A percentile compares a stretch with the other conserved stretches of the same genome.
Conservation (phyloP, 805 yeast genomes). For the Cyberlindnera bimundalis region DNA sequence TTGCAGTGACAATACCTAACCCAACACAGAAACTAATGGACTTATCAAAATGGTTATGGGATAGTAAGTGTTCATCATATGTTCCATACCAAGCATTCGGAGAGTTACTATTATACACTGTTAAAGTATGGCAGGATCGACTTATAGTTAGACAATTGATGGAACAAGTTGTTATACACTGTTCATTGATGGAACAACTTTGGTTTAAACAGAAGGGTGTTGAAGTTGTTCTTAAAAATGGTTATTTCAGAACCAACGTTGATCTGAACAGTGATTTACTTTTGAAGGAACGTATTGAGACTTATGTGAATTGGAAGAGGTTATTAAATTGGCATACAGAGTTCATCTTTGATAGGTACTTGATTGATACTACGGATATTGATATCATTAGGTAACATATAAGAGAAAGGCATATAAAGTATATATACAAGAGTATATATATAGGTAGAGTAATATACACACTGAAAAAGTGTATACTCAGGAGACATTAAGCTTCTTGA, state of each 20-base stretch:
- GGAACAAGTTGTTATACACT: slow-evolving; percentile 21
- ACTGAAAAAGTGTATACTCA: slow-evolving; percentile 3
- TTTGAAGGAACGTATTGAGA: slow-evolving; percentile 11
- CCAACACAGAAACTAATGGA: slow-evolving; percentile 11
- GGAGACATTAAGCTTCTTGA: slow-evolving; percentile 39
- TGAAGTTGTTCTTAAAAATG: slow-evolving; percentile 11
- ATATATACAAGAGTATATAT: too few relatives aligned
- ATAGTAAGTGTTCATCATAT: slow-evolving; percentile 14
- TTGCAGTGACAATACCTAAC: slow-evolving; percentile 9
- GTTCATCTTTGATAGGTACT: slow-evolving; percentile 19
- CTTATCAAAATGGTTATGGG: slow-evolving; percentile 24
- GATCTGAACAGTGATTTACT: slow-evolving; percentile 11
- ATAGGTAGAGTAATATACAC: too few relatives aligned
- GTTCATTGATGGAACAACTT: slow-evolving; percentile 17
- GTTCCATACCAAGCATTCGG: slow-evolving; percentile 24
- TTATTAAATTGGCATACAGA: slow-evolving; percentile 22
- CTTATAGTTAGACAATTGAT: slow-evolving; percentile 17
- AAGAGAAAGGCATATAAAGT: not conserved
- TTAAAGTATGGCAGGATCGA: slow-evolving; percentile 15
- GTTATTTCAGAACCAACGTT: slow-evolving; percentile 14
- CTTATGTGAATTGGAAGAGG: slow-evolving; percentile 23
- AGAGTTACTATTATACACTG: slow-evolving; percentile 14
- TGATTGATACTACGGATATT: slow-evolving; percentile 8
- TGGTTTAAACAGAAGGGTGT: slow-evolving; percentile 17
- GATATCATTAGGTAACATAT: not conserved